These are phyloP conservation scores for Salicornia ramosissima DNA, from an alignment of 148 eudicot genomes.

Conservation along the genomic window DNA sequence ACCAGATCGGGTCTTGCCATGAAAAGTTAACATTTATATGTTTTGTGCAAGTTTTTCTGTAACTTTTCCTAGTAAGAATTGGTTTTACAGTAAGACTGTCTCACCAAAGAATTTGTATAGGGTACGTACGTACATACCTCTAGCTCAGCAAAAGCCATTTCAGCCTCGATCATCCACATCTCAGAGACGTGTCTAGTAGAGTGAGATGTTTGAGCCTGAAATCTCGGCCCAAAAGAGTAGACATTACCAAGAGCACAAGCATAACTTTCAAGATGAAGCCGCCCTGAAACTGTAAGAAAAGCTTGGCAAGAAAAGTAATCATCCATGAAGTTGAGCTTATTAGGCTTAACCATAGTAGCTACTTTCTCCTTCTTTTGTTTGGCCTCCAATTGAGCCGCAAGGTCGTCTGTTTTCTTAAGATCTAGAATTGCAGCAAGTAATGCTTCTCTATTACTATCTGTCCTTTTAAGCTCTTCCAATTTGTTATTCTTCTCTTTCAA, in stretches of 20 bases:
- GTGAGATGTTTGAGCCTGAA: constrained; percentile 51
- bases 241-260: constrained; percentile 91
- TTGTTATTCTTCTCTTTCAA: constrained; percentile 49
- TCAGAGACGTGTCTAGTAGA: constrained; percentile 65
- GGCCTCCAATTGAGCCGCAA: constrained; percentile 50
- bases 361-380: constrained; percentile 38
- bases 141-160: constrained; percentile 82
- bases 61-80: too few species aligned
- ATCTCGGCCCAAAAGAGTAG: constrained; percentile 86
- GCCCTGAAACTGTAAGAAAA: constrained; percentile 63
- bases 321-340: constrained; percentile 33
- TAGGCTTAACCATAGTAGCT: constrained; percentile 20
- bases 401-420: constrained; percentile 55
- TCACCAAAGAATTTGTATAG: too few species aligned
- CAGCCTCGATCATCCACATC: constrained; percentile 88
- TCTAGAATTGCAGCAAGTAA: constrained; percentile 64
- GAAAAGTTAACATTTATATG: too few species aligned
- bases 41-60: too few species aligned
- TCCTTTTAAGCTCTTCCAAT: constrained; percentile 68
- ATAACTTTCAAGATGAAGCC: constrained; percentile 87
- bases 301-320: constrained; percentile 69
- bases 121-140: too few species aligned
- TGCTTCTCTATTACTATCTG: constrained; percentile 70
- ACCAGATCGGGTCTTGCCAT: too few species aligned
- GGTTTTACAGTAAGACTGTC: too few species aligned